These are phyloP conservation scores for Chaetomium sp. DNA, from an alignment of 2,329 filamentous ascomycete species.

Conservation along the genomic window DNA sequence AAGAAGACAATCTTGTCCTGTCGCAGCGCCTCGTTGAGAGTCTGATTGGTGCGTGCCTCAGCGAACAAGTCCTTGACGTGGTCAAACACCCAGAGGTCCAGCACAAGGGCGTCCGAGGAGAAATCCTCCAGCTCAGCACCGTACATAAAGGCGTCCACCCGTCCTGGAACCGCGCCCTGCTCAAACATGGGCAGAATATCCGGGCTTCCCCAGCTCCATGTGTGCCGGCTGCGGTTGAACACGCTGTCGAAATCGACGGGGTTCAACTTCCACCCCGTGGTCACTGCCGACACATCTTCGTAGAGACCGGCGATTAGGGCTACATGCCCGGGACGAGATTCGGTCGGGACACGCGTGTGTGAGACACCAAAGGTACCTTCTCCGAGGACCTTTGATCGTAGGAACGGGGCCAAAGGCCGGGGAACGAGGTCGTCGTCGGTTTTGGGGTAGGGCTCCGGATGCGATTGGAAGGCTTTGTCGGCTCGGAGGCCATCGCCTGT, in stretches of 20 bases:
- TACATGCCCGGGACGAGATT: constrained; percentile 93
- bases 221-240: constrained; percentile 93
- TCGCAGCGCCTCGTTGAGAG: constrained; percentile 63
- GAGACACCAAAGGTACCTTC: constrained; percentile 96
- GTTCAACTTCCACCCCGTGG: constrained; percentile 97
- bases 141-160: constrained; percentile 83
- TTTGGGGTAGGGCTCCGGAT: constrained; percentile 75
- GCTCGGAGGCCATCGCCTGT: constrained; percentile 85
- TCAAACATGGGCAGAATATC: constrained; percentile 98
- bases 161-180: constrained; percentile 78
- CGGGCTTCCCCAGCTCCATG: constrained; percentile 98
- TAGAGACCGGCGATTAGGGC: constrained; percentile 94
- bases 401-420: constrained; percentile 79
- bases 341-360: constrained; percentile 92
- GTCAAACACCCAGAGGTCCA: constrained; percentile 96
- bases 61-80: constrained; percentile 82
- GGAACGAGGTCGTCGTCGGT: constrained; percentile 60
- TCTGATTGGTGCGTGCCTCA: constrained; percentile 69
- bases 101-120: constrained; percentile 67
- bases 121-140: constrained; percentile 83
- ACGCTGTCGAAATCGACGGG: constrained; percentile 98
- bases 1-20: constrained; percentile 93
- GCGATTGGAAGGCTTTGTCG: constrained; percentile 94
- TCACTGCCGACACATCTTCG: constrained; percentile 95
- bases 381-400: constrained; percentile 80